Conservation (phyloP, 352 stramenopile genomes). For the Aphanomyces cochlioides region DNA sequence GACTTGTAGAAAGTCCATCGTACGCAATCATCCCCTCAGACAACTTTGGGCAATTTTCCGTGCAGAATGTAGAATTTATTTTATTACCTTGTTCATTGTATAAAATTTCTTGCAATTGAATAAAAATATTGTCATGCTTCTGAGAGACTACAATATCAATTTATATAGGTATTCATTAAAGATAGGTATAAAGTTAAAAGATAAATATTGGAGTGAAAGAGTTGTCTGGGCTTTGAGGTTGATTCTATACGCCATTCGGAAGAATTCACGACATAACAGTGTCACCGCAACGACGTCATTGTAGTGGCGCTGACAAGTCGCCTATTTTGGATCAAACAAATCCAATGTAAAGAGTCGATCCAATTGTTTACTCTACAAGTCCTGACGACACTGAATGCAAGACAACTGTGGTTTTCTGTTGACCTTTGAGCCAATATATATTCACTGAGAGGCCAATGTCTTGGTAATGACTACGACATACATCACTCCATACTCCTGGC, state of each 20-base stretch:
- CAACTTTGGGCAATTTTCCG: not conserved
- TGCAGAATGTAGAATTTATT: not conserved
- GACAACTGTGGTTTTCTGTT: no score
- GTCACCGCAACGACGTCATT: not conserved
- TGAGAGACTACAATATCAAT: not conserved
- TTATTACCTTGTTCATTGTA: slow-evolving; percentile 6
- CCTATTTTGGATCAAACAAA: not conserved
- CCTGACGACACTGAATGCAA: no score
- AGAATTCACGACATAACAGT: not conserved
- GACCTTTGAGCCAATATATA: no score
- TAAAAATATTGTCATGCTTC: not conserved
- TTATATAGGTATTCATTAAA: not conserved
- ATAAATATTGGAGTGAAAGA: not conserved
- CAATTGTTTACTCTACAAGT: no score
- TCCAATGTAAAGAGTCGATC: not conserved
- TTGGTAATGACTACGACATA: no score
- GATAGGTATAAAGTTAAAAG: not conserved
- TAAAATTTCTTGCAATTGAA: not conserved
- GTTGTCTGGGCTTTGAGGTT: not conserved
- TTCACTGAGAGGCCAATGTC: no score
- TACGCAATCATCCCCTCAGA: no score
- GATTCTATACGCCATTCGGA: not conserved
- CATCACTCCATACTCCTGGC: no score
- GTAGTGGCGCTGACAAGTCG: not conserved
- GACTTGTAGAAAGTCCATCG: no score